Evolutionary conservation across 2,329 filamentous ascomycete species (phyloP).

Genomic region (Malbranchea cinnamomea): DNA sequence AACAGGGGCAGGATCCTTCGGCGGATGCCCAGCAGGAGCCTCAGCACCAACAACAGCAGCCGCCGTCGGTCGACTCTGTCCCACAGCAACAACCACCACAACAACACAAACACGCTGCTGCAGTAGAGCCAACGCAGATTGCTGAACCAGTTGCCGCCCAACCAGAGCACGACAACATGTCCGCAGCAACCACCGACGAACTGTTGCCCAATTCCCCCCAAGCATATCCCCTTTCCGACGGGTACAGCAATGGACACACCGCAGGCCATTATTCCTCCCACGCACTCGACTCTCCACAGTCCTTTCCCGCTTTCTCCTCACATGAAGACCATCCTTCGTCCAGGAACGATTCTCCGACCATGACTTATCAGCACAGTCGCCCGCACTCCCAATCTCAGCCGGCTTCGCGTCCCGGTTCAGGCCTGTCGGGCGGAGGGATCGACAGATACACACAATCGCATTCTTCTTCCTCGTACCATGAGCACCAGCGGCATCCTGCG

Average conservation of each 20-base stretch:
- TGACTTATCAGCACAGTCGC: constrained; percentile 23
- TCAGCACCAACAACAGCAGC: not conserved
- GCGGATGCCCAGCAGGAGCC: not conserved
- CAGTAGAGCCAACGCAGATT: no score
- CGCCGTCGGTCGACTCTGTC: not conserved
- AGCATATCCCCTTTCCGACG: constrained; percentile 17
- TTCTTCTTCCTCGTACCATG: constrained; percentile 34
- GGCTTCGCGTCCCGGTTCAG: constrained; percentile 35
- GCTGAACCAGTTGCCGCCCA: no score
- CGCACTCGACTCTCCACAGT: constrained; percentile 26
- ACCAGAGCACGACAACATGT: constrained; percentile 15
- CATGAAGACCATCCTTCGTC: constrained; percentile 33
- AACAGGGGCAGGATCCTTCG: constrained; percentile 1
- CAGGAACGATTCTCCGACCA: constrained; percentile 27
- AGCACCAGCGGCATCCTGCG: constrained; percentile 30
- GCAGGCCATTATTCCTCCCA: constrained; percentile 37
- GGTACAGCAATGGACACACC: constrained; percentile 30
- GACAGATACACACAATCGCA: constrained; percentile 34
- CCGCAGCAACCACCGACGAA: constrained; percentile 26
- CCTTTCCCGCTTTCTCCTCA: constrained; percentile 28
- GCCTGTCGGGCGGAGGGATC: constrained; percentile 30
- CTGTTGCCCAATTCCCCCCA: constrained; percentile 13
- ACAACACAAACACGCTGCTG: no score
- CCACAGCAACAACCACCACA: not conserved
- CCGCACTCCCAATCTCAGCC: constrained; percentile 22